Evolutionary conservation across 1,284 basidiomycete species (phyloP).

Genomic region (Apiotrichum gamsii): DNA sequence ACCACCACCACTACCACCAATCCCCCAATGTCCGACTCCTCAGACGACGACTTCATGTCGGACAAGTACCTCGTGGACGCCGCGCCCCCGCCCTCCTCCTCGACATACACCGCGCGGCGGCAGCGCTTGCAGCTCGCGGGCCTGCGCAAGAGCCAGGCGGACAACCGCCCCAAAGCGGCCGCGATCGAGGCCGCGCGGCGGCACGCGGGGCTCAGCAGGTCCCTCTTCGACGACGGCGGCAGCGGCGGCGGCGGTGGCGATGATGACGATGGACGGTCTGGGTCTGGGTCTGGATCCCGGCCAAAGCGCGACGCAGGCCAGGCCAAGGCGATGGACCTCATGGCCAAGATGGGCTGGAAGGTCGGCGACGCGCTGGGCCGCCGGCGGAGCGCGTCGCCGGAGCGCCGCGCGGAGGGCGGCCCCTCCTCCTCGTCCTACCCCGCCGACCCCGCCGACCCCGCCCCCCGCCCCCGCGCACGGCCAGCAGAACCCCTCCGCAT

Average conservation of each 20-base stretch:
- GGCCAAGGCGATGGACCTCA: conserved; percentile 42
- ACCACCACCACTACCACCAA: not conserved
- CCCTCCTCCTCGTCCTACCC: not conserved
- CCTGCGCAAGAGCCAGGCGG: conserved; percentile 28
- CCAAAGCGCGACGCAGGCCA: conserved; percentile 14
- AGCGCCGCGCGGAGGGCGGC: conserved; percentile 16
- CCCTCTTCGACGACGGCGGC: conserved; percentile 27
- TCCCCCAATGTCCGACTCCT: conserved; percentile 39
- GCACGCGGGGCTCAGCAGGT: conserved; percentile 33
- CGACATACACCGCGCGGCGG: conserved; percentile 33
- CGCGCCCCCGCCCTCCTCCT: conserved; percentile 6
- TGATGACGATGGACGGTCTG: not conserved
- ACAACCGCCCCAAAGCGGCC: conserved; percentile 15
- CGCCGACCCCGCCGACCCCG: not conserved
- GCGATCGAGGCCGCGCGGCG: conserved; percentile 34
- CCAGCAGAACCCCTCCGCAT: conserved; percentile 42
- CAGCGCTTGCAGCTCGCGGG: conserved; percentile 18
- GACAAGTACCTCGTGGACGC: conserved; percentile 45
- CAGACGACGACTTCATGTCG: conserved; percentile 49
- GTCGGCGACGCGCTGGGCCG: conserved; percentile 42
- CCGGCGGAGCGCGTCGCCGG: conserved; percentile 16
- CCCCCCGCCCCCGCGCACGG: too few species aligned
- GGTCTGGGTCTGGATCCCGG: not conserved
- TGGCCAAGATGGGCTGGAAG: conserved; percentile 49
- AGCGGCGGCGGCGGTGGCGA: not conserved